A percentile compares a stretch with the other conserved stretches of the same genome.
These are phyloP conservation scores for Pseudogymnoascus sp. DNA, from an alignment of 2,329 filamentous ascomycete genomes.

Conservation along the genomic window DNA sequence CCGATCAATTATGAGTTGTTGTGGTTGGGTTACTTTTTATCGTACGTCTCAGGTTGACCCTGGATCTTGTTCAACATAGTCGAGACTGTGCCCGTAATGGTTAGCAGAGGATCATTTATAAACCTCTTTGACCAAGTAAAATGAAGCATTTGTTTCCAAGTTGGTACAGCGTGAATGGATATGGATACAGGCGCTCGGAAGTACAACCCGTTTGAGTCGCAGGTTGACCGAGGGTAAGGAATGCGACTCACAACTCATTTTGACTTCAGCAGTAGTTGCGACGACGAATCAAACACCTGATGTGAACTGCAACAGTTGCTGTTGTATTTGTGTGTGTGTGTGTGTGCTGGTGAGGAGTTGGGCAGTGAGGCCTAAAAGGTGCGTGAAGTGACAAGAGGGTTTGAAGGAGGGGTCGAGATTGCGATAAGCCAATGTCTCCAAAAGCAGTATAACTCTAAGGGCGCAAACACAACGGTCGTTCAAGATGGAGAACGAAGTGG, in stretches of 20 bases:
- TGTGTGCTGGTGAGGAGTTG: neutral
- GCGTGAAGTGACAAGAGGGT: constrained; percentile 8
- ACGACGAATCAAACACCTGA: constrained; percentile 12
- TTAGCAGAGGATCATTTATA: constrained; percentile 6
- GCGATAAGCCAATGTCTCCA: constrained; percentile 7
- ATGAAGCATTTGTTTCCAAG: constrained; percentile 2
- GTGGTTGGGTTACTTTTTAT: constrained; percentile 67
- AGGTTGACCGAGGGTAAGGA: neutral
- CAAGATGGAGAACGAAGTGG: neutral
- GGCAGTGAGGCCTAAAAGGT: constrained; percentile 6
- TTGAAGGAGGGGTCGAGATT: constrained; percentile 7
- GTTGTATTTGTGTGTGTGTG: neutral
- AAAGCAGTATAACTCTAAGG: neutral
- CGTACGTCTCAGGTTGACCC: constrained; percentile 95
- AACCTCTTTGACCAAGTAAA: neutral
- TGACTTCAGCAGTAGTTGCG: constrained; percentile 16
- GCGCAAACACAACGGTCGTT: neutral
- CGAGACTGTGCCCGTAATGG: constrained; percentile 48
- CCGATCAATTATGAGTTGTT: constrained; percentile 10
- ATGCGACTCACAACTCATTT: constrained; percentile 26
- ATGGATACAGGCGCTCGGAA: neutral
- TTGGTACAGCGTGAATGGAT: neutral
- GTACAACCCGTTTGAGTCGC: neutral
- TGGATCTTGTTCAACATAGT: constrained; percentile 93
- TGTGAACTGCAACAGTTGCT: neutral